Percentiles rank a stretch among this genome's conserved stretches.
Conservation (phyloP, 371 early-diverging fungal genomes). For the Rhizopus microsporus region DNA sequence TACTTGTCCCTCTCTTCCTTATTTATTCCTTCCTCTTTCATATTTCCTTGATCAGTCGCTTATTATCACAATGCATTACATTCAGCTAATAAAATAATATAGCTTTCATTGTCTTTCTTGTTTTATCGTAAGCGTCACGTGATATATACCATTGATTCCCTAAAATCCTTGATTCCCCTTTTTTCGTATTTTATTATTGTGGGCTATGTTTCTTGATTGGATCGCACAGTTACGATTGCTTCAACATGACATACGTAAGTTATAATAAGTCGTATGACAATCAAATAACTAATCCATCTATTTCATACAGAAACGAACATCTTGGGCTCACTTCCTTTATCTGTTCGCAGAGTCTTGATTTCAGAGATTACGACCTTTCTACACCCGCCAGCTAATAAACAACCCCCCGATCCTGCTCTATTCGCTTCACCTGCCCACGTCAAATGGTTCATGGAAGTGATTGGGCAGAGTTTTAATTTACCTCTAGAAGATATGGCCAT, state of each 20-base stretch:
- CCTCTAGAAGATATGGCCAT: conserved; percentile 75
- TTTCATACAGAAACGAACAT: conserved; percentile 63
- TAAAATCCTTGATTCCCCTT: not conserved
- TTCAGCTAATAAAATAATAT: no score
- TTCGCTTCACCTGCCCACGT: conserved; percentile 74
- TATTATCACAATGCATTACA: no score
- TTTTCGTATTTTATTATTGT: not conserved
- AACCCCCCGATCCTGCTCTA: conserved; percentile 51
- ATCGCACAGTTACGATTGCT: conserved; percentile 68
- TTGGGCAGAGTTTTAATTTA: conserved; percentile 80
- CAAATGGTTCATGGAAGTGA: conserved; percentile 81
- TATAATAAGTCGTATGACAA: not conserved
- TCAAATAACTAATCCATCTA: not conserved
- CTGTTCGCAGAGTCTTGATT: conserved; percentile 61
- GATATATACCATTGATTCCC: not conserved
- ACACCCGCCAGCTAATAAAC: conserved; percentile 42
- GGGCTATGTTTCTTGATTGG: conserved; percentile 74
- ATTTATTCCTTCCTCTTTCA: no score
- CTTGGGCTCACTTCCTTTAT: conserved; percentile 64
- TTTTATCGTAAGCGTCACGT: not conserved
- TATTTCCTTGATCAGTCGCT: no score
- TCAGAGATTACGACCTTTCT: conserved; percentile 64
- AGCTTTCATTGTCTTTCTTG: no score
- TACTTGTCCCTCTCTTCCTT: no score
- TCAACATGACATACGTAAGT: conserved; percentile 66